Evolutionary conservation across 2,329 filamentous ascomycete genomes (phyloP), one percentile per base, ranked within the genome.

Genomic region (Dryadomyces quercivorus): DNA sequence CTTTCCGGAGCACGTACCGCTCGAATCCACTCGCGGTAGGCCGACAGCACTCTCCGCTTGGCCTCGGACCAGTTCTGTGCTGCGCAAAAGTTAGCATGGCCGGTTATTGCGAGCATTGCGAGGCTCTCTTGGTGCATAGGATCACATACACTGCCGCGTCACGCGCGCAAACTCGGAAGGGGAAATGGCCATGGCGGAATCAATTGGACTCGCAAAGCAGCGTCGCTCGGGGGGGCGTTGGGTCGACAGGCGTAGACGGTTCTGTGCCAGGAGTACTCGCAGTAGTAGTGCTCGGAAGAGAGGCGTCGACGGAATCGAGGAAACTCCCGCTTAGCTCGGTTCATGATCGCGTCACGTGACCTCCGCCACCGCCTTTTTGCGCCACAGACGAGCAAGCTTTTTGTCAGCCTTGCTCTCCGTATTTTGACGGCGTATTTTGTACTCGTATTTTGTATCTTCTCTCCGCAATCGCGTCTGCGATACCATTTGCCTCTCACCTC

Each of bases 21-120:
- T 77, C 93, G 85, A 64, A 97, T 81, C 93, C 93, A 98, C 76
- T 92, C 86, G 69, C 93, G 81, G 76, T 98, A 98, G 64, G 88
- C 86, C 67, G 83, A 82, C 63, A 96, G 72, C 61, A 96, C 93
- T 77, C 92, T 83, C 69, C 76, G 78, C 73, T 87, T 88, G 65
- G 92, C 92, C 77, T 97, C 90, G 64, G 73, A 68, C 90, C 88
- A 95, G 77, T 86, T 95, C 74, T 81, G 76, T 69, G 92, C 92
- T 96, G 59, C 55, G 16, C 5, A 51, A 53, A 36, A 13, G 40
- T 50, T 12, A 43, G n/a, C 10, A 16, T 21, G 1, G 8, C 18
- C n/a, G 34, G 9, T 2, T 15, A 12, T 8, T 9, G n/a, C n/a
- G n/a, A n/a, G n/a, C n/a, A n/a, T n/a, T n/a, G n/a, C n/a, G n/a